Conservation (phyloP, 331 rosid species). For the Acacia pycnantha region DNA sequence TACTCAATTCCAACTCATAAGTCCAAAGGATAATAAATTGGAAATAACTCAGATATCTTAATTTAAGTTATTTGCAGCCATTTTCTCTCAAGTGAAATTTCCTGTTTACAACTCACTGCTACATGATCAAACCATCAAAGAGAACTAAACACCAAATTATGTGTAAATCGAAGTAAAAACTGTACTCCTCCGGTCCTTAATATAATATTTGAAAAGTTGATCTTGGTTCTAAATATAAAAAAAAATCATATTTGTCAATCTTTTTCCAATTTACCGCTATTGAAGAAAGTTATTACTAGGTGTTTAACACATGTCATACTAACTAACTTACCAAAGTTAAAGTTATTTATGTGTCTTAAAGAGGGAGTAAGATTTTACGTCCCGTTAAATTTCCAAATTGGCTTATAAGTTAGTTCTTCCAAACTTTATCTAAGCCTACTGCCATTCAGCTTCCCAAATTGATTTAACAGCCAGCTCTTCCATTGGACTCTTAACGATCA, state of each 20-base stretch:
- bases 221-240: no score
- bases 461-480: neutral
- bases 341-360: no score
- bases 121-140: neutral
- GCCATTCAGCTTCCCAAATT: neutral
- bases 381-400: neutral
- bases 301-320: no score
- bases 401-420: neutral
- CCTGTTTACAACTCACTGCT: neutral
- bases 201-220: no score
- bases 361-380: neutral
- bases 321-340: no score
- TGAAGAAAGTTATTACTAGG: no score
- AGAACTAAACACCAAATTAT: neutral
- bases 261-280: no score
- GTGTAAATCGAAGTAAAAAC: neutral
- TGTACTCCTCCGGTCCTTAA: neutral
- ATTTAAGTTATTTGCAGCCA: neutral
- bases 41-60: neutral
- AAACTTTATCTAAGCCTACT: neutral
- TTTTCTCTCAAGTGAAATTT: neutral
- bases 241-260: no score
- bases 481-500: no score
- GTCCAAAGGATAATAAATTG: neutral
- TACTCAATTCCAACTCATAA: neutral